These are phyloP conservation scores for Aspergillus steynii DNA, from an alignment of 495 filamentous ascomycete species.

Conservation along the genomic window DNA sequence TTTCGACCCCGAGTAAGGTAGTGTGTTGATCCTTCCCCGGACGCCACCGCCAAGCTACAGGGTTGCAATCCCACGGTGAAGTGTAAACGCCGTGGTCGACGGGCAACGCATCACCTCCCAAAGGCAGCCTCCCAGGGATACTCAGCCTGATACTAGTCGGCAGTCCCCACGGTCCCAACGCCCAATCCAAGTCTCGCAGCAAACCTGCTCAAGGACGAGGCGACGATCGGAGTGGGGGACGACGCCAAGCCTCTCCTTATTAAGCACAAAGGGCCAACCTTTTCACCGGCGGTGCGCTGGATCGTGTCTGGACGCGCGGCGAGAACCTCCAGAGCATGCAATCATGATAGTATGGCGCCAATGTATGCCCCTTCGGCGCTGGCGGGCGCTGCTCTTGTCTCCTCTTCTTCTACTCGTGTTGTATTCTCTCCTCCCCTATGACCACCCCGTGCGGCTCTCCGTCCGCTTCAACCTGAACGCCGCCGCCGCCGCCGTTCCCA, in stretches of 20 bases:
- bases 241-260: neutral
- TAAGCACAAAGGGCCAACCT: neutral
- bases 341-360: conserved; percentile 3
- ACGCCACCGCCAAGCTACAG: too few relatives aligned
- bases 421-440: conserved; percentile 4
- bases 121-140: too few relatives aligned
- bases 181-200: too few relatives aligned
- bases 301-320: neutral
- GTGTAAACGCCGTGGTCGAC: too few relatives aligned
- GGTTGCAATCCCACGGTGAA: too few relatives aligned
- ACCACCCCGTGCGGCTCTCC: conserved; percentile 1
- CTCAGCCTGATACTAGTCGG: too few relatives aligned
- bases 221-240: too few relatives aligned
- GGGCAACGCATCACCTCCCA: too few relatives aligned
- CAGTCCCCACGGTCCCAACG: too few relatives aligned
- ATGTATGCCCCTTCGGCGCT: neutral
- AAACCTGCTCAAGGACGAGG: too few relatives aligned
- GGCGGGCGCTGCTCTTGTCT: neutral
- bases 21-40: too few relatives aligned
- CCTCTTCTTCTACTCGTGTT: neutral
- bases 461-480: conserved; percentile 6
- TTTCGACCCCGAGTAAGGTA: too few relatives aligned
- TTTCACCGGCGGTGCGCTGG: neutral
- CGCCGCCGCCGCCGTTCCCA: neutral
- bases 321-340: neutral